Conservation (phyloP, 495 filamentous ascomycete species). For the Rhypophila decipiens region DNA sequence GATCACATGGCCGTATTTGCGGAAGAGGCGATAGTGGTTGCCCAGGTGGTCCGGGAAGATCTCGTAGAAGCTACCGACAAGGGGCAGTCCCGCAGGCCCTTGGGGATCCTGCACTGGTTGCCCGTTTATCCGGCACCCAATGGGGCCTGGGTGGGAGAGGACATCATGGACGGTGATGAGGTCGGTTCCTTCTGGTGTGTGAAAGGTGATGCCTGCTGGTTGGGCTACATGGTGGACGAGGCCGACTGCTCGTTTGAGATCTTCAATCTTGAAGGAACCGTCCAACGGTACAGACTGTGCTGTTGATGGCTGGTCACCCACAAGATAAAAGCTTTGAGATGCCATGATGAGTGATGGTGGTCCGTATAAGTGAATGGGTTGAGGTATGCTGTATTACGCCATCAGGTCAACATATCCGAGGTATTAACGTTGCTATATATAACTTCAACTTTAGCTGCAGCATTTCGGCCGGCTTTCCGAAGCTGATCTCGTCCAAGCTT, state of each 20-base stretch:
- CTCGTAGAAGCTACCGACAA: constrained; percentile 48
- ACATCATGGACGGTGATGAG: constrained; percentile 24
- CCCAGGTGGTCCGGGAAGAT: constrained; percentile 53
- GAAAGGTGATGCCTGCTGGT: constrained; percentile 36
- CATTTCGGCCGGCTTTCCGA: too few relatives aligned
- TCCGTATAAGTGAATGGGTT: too few relatives aligned
- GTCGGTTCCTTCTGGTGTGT: constrained; percentile 18
- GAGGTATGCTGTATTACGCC: too few relatives aligned
- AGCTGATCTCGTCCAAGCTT: too few relatives aligned
- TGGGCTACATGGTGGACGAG: constrained; percentile 39
- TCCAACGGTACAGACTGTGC: constrained; percentile 31
- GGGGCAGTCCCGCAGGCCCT: constrained; percentile 42
- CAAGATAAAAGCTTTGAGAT: constrained; percentile 34
- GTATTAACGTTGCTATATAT: too few relatives aligned
- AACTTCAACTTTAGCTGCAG: too few relatives aligned
- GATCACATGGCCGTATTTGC: constrained; percentile 46
- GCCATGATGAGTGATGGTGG: too few relatives aligned
- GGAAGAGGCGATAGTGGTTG: constrained; percentile 52
- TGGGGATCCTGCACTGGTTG: constrained; percentile 34
- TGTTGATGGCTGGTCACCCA: constrained; percentile 36
- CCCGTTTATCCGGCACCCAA: constrained; percentile 42
- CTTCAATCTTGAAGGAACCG: constrained; percentile 20
- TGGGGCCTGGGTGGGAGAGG: constrained; percentile 8
- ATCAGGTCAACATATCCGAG: too few relatives aligned
- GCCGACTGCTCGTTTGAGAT: constrained; percentile 16